Evolutionary conservation across 2,329 filamentous ascomycete species (phyloP), one percentile per base, ranked within the genome.

Genomic region (Calonectria crousiana): DNA sequence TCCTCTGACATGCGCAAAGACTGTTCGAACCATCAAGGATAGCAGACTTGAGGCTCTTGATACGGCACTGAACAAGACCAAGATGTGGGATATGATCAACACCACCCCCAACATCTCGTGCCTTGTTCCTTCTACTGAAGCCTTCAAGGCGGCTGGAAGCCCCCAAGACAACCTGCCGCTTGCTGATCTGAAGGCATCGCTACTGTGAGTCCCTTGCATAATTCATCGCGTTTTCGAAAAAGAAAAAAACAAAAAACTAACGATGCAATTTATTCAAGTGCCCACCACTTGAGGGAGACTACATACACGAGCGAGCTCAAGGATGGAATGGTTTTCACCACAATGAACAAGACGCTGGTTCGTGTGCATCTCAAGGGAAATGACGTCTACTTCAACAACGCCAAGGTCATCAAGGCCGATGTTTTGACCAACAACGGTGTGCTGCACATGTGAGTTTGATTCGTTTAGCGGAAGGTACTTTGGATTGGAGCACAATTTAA

Each of bases 331-430:
- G 66, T 78, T 5, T 23, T 79, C 0, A 71, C 62, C 10, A 79
- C 77, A 5, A 32, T 77, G 1, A 78, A 79, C 34, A 67, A 78
- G 9, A 76, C 74, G 1, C 72, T 52, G 5, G 74, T 79, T 2
- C 62, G 65, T 3, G 77, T 79, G 1, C 53, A 51, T 3, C 68
- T 79, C 5, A 77, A 73, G 34, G 68, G 56, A 0, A 32, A 74
- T 10, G 76, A 78, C 10, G 77, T 79, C 16, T 79, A 71, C 47
- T 79, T 79, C 68, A 79, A 79, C 64, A 79, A 79, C 5, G 78
- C 78, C 67, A 79, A 78, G 67, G 66, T 79, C 0, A 78, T 79
- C 4, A 71, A 79, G 36, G 49, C 76, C 0, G 79, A 79, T 41
- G 78, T 79, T 0, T 28, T 79, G 0, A 79, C 78, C 2, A 79